Evolutionary conservation across 164 flowering plant species (phyloP).

Genomic region (Platanus orientalis): DNA sequence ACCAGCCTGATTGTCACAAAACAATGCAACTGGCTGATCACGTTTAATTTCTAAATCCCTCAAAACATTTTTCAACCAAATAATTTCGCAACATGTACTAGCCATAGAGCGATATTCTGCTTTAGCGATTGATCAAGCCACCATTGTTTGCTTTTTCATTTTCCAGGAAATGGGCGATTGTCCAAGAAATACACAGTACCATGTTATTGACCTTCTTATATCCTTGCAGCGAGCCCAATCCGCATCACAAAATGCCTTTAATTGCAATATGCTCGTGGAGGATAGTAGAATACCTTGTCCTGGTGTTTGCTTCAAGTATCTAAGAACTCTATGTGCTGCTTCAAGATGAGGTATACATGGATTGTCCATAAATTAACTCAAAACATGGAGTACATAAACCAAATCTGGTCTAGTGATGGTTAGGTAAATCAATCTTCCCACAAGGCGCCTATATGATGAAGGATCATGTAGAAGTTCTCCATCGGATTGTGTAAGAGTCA

Average conservation of each 20-base stretch:
- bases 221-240: background rate
- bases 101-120: background rate
- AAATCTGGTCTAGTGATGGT: background rate
- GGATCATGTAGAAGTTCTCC: background rate
- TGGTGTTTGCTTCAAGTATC: too few relatives aligned
- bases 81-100: background rate
- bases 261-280: background rate
- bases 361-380: too few relatives aligned
- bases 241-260: background rate
- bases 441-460: background rate
- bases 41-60: background rate
- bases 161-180: background rate
- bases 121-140: background rate
- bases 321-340: too few relatives aligned
- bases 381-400: too few relatives aligned
- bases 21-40: background rate
- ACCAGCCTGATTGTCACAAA: slow-evolving; percentile 12
- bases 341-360: too few relatives aligned
- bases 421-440: too few relatives aligned
- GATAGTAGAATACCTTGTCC: background rate
- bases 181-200: background rate
- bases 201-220: background rate
- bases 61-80: too few relatives aligned
- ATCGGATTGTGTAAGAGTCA: background rate
- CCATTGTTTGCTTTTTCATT: background rate